Evolutionary conservation across 257 asterid species (phyloP), one percentile per base, ranked within the genome.

Genomic region (Solanum virginianum): DNA sequence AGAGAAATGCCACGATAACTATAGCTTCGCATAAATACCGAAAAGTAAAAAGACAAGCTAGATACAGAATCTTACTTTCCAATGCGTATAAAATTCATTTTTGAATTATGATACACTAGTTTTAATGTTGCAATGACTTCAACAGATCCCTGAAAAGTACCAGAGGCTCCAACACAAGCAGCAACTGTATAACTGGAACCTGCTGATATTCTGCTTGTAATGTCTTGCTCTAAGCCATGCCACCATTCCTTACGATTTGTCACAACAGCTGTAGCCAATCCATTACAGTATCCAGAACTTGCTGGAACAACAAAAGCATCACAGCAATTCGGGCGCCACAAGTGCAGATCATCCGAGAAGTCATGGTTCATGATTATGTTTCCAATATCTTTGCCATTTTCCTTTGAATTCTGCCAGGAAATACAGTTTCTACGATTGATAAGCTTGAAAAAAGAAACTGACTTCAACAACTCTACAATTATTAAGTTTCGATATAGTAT

Each of bases 141-240:
- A 83, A 88, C 85, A 87, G 32, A 85, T 45, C 90, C 92, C 60
- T 87, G 89, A 83, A 55, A 55, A 59, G 88, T 85, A 79, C 93
- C 94, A 0, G 94, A 91, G 69, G 92, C 85, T 62, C 93, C 92
- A 75, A 93, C 95, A 89, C 86, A 86, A 88, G 96, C 96, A 84
- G 92, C 88, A 14, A 94, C 96, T 11, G 16, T 86, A 75, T 90
- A 94, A 83, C 90, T 89, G 83, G 90, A 59, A 51, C 96, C 96
- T 5, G 83, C 80, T 22, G 89, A 89, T 80, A 94, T 90, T 89
- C 89, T 85, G 75, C 83, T 70, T 0, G 96, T 94, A 53, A 95
- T 93, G 85, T 95, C 96, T 91, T 95, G 97, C 85, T 92, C 97
- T 77, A 95, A 91, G 54, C 98, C 98, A 70, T 95, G 98, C 98